These are phyloP conservation scores for Aspergillus texensis DNA, from an alignment of 2,329 filamentous ascomycete species.

Conservation along the genomic window DNA sequence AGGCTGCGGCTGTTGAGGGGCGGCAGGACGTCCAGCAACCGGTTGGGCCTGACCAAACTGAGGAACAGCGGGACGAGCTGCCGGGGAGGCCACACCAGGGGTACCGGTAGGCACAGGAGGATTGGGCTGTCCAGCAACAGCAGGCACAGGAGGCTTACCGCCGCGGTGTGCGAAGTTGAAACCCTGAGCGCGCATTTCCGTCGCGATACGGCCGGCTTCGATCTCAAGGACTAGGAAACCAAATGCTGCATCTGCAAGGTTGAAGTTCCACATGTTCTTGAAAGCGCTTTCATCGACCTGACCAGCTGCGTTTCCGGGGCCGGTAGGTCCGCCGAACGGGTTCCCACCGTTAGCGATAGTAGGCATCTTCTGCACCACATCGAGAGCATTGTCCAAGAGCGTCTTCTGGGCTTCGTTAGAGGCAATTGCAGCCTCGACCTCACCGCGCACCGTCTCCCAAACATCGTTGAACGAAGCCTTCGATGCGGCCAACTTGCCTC, in stretches of 20 bases:
- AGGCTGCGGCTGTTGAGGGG: slow-evolving; percentile 29
- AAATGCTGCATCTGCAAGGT: slow-evolving; percentile 94
- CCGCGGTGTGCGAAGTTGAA: slow-evolving; percentile 99
- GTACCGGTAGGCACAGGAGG: slow-evolving; percentile 26
- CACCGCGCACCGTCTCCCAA: slow-evolving; percentile 96
- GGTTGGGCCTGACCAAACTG: slow-evolving; percentile 47
- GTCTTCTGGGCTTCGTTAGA: slow-evolving; percentile 94
- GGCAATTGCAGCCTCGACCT: slow-evolving; percentile 91
- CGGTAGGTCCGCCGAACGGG: slow-evolving; percentile 86
- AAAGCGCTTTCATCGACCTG: slow-evolving; percentile 98
- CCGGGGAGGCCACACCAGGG: slow-evolving; percentile 38
- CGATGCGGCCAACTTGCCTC: slow-evolving; percentile 94
- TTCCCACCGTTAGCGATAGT: slow-evolving; percentile 92
- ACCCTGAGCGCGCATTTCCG: slow-evolving; percentile 96
- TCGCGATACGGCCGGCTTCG: slow-evolving; percentile 92
- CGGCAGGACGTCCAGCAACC: slow-evolving; percentile 28
- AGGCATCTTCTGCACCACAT: slow-evolving; percentile 98
- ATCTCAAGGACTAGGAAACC: slow-evolving; percentile 94
- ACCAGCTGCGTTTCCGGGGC: slow-evolving; percentile 70
- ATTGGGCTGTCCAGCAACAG: slow-evolving; percentile 31
- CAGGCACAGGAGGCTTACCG: slow-evolving; percentile 66
- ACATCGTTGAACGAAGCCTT: slow-evolving; percentile 99
- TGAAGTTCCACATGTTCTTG: slow-evolving; percentile 99
- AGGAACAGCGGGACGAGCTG: slow-evolving; percentile 39
- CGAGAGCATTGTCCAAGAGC: slow-evolving; percentile 84